Evolutionary conservation across 1,284 basidiomycete genomes (phyloP).

Genomic region (Cystobasidiaceae sp.): DNA sequence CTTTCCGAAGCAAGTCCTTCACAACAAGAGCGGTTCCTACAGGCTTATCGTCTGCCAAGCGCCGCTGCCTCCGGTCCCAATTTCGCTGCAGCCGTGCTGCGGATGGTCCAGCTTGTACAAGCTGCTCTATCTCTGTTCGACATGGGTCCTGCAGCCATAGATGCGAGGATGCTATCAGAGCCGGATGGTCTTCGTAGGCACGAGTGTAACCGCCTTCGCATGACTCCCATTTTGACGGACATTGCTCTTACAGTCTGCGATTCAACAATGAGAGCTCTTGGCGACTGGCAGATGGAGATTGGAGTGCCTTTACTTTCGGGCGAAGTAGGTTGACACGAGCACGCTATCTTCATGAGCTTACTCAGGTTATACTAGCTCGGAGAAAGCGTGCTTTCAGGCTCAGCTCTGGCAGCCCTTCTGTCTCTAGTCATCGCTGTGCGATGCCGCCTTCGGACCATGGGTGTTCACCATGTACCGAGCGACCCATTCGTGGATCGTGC

Average conservation of each 20-base stretch:
- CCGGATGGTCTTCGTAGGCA: constrained; percentile 11
- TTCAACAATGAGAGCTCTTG: constrained; percentile 8
- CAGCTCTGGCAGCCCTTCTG: constrained; percentile 19
- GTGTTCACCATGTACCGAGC: constrained; percentile 23
- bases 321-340: not conserved
- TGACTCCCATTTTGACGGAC: not conserved
- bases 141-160: constrained; percentile 13
- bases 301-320: constrained; percentile 7
- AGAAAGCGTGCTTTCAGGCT: constrained; percentile 4
- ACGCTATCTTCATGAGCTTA: not conserved
- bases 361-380: not conserved
- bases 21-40: constrained; percentile 31
- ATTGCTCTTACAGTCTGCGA: constrained; percentile 20
- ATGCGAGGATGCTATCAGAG: not conserved
- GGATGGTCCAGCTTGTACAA: constrained; percentile 27
- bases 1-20: constrained; percentile 25
- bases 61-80: not conserved
- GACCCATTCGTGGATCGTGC: constrained; percentile 26
- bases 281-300: constrained; percentile 24
- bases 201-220: no score
- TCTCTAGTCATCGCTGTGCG: constrained; percentile 24
- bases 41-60: constrained; percentile 25
- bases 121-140: constrained; percentile 29
- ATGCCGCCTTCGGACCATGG: constrained; percentile 11
- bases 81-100: constrained; percentile 6